A percentile compares a stretch with the other conserved stretches of the same genome.
phyloP scores from a whole-genome alignment of 1,284 basidiomycete species.

The Sanguinoderma infundibulare region DNA sequence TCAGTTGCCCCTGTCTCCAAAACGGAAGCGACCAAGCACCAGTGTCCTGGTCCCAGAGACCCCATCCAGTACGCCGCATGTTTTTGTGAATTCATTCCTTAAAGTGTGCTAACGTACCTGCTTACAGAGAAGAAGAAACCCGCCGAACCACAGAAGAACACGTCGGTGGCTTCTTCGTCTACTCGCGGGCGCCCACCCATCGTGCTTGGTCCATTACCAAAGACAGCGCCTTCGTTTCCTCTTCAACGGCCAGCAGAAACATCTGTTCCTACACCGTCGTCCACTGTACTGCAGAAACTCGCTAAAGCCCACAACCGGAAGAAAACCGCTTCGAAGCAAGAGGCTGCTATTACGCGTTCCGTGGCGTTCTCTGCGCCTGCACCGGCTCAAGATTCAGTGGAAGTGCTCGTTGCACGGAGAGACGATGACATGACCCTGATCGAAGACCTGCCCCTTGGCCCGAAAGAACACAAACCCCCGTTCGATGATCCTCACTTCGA shows the following conservation, averaged over 20 bases:
- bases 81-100: too few species aligned
- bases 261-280: conserved; percentile 40
- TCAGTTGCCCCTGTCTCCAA: conserved; percentile 44
- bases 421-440: conserved; percentile 75
- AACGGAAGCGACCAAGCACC: conserved; percentile 49
- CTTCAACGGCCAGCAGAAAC: background rate
- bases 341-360: conserved; percentile 39
- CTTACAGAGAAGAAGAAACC: conserved; percentile 48
- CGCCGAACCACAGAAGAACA: conserved; percentile 1
- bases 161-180: background rate
- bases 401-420: conserved; percentile 33
- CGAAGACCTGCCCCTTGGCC: conserved; percentile 78
- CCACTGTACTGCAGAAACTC: conserved; percentile 54
- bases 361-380: conserved; percentile 46
- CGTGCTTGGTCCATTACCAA: background rate
- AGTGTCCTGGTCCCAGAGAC: conserved; percentile 63
- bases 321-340: conserved; percentile 23
- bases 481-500: conserved; percentile 76
- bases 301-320: conserved; percentile 39
- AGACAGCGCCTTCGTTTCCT: conserved; percentile 1
- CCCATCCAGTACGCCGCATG: conserved; percentile 61
- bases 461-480: conserved; percentile 68
- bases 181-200: background rate
- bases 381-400: background rate
- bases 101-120: background rate